phyloP scores from a whole-genome alignment of 2,329 filamentous ascomycete species.

The Cercospora sp. region DNA sequence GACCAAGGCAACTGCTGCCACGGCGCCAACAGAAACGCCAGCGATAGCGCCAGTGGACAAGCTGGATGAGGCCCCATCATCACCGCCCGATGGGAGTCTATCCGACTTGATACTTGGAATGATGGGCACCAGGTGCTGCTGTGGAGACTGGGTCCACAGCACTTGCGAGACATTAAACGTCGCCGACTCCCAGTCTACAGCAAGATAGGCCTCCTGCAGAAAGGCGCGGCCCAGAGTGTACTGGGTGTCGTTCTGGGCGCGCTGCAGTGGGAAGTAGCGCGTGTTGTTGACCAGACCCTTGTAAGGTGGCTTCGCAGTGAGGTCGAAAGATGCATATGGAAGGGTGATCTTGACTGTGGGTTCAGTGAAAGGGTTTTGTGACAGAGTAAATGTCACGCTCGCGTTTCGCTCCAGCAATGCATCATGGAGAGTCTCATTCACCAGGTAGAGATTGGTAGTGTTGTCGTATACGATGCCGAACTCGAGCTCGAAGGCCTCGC shows the following conservation, averaged over 20 bases:
- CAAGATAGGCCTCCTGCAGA: conserved; percentile 64
- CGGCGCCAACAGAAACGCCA: conserved; percentile 48
- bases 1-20: conserved; percentile 39
- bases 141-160: conserved; percentile 31
- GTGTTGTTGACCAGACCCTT: conserved; percentile 56
- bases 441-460: conserved; percentile 64
- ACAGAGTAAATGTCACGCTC: conserved; percentile 49
- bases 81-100: neutral
- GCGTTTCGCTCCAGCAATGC: conserved; percentile 48
- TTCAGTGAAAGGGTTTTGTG: conserved; percentile 32
- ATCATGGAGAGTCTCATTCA: conserved; percentile 59
- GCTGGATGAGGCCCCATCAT: conserved; percentile 12
- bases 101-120: conserved; percentile 14
- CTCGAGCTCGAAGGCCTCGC: conserved; percentile 63
- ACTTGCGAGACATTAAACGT: conserved; percentile 50
- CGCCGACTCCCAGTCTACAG: conserved; percentile 51
- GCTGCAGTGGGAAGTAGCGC: conserved; percentile 67
- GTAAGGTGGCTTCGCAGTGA: conserved; percentile 51
- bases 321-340: conserved; percentile 54
- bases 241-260: conserved; percentile 54
- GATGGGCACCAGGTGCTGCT: conserved; percentile 36
- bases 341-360: conserved; percentile 48
- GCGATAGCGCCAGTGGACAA: conserved; percentile 45
- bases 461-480: conserved; percentile 68
- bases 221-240: conserved; percentile 68